Conservation (phyloP, 805 yeast genomes). For the Cyberlindnera subsufficiens region DNA sequence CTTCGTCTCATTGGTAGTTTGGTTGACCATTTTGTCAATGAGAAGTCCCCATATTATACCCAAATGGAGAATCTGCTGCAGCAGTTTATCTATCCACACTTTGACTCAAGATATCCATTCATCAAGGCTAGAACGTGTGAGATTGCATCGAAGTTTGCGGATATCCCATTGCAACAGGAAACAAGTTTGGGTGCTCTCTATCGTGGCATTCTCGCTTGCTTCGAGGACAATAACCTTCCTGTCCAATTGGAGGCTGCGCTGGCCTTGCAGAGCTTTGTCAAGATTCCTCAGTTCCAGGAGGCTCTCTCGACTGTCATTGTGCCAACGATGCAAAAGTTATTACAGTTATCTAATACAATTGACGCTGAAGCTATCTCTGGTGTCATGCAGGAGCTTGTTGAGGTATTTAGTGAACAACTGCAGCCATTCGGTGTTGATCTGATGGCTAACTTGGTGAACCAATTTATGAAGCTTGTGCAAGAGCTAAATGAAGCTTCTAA, state of each 20-base stretch:
- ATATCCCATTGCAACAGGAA: conserved; percentile 42
- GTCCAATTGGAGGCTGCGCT: conserved; percentile 80
- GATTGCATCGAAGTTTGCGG: conserved; percentile 58
- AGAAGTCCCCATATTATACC: conserved; percentile 48
- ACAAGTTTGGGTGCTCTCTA: conserved; percentile 32
- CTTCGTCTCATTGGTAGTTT: conserved; percentile 74
- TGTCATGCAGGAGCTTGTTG: conserved; percentile 95
- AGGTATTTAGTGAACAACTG: conserved; percentile 76
- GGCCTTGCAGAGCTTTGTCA: conserved; percentile 75
- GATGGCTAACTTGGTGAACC: conserved; percentile 58
- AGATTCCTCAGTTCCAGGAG: conserved; percentile 58
- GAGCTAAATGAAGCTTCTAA: conserved; percentile 63
- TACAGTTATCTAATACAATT: conserved; percentile 69
- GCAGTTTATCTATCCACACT: conserved; percentile 64
- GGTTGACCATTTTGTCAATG: conserved; percentile 48
- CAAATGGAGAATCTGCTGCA: conserved; percentile 69
- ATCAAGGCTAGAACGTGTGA: conserved; percentile 74
- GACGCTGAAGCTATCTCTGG: conserved; percentile 85
- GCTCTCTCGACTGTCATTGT: conserved; percentile 65
- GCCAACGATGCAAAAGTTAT: conserved; percentile 74
- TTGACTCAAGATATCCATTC: conserved; percentile 55
- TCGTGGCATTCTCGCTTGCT: conserved; percentile 39
- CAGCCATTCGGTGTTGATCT: conserved; percentile 86
- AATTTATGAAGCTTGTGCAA: conserved; percentile 62
- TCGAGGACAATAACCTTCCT: conserved; percentile 48